Base-by-base conservation (phyloP, 1,139 yeast genomes). In the Lodderomyces elongisporus region DNA sequence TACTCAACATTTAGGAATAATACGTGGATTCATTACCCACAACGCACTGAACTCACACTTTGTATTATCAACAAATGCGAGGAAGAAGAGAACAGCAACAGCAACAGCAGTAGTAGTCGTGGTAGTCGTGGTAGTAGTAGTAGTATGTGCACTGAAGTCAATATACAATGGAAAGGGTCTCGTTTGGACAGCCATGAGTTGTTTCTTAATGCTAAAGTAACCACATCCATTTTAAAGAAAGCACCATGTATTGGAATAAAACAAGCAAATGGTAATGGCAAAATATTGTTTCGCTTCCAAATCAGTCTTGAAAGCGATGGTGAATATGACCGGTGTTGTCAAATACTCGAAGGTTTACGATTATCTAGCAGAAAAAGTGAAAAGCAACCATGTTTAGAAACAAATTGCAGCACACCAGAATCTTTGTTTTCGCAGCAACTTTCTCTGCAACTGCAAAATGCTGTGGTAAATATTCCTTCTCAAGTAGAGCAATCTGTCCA, bases 1-100 rank as follows among this genome's bases (percentile, higher is more conserved):
- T 44, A 36, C 23, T 44, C 47, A 4, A 29, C 35, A 3, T 37
- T 20, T 18, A 32, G 29, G 17, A 31, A 27, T 14, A 27, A 26
- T 10, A 25, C 27, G 2, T 57, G 62, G 62, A 37, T 37, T 28
- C 61, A 56, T 32, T 52, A 43, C 27, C 62, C 62, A 2, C 60
- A 56, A 25, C 35, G 62, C 20, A 38, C 58, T 7, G 56, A 52
- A 24, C 27, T 57, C 13, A 43, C 49, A 4, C 40, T 54, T 9
- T 46, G 44, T 27, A 47, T 56, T 27, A 36, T 46, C 16, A 30
- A 36, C 14, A 26, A 35, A 24, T 27, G 25, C 15, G 35, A 33
- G 9, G 43, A 43, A 22, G n/a, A n/a, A n/a, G n/a, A n/a, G n/a
- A n/a, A n/a, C n/a, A n/a, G 38, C 38, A 4, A 29, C 31, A n/a